A percentile compares a stretch with the other conserved stretches of the same genome.
These are phyloP conservation scores for Lunasporangiospora selenospora DNA, from an alignment of 192 early-diverging fungal species.

Conservation along the genomic window DNA sequence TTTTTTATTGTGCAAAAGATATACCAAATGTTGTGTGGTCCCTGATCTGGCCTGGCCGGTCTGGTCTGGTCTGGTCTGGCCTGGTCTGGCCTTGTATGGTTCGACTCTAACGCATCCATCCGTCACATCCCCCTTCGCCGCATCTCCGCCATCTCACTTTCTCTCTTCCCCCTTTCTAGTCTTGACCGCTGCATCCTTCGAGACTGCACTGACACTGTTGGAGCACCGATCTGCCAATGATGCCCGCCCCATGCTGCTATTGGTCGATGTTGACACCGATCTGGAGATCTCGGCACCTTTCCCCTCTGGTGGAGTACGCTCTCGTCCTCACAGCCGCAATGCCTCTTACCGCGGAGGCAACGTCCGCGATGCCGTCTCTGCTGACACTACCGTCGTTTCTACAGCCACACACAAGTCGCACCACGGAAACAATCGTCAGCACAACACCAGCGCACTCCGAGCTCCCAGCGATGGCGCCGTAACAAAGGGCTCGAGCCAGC, in stretches of 20 bases:
- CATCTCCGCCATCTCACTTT: too few relatives aligned
- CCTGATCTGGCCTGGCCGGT: too few relatives aligned
- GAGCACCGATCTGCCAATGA: constrained; percentile 28
- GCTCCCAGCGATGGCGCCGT: constrained; percentile 17
- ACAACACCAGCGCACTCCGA: constrained; percentile 21
- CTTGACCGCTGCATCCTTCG: constrained; percentile 23
- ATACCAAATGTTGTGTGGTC: too few relatives aligned
- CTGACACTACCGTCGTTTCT: too few relatives aligned
- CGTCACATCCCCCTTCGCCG: too few relatives aligned
- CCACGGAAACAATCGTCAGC: constrained; percentile 17
- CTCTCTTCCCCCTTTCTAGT: constrained; percentile 10
- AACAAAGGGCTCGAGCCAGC: constrained; percentile 4
- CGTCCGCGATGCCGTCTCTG: too few relatives aligned
- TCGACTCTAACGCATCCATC: too few relatives aligned
- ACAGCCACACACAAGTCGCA: not conserved
- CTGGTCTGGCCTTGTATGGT: too few relatives aligned
- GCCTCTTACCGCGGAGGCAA: too few relatives aligned
- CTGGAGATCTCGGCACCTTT: constrained; percentile 2
- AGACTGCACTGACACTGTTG: constrained; percentile 16
- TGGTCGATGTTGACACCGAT: constrained; percentile 39
- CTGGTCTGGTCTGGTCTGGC: too few relatives aligned
- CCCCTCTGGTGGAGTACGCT: not conserved
- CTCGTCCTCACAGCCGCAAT: constrained; percentile 4
- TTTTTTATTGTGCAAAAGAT: too few relatives aligned
- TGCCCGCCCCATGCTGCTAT: constrained; percentile 28